Percentiles rank a stretch among this genome's conserved stretches.
Evolutionary conservation across 2,329 filamentous ascomycete species (phyloP).

Genomic region (Pseudogymnoascus sp.): DNA sequence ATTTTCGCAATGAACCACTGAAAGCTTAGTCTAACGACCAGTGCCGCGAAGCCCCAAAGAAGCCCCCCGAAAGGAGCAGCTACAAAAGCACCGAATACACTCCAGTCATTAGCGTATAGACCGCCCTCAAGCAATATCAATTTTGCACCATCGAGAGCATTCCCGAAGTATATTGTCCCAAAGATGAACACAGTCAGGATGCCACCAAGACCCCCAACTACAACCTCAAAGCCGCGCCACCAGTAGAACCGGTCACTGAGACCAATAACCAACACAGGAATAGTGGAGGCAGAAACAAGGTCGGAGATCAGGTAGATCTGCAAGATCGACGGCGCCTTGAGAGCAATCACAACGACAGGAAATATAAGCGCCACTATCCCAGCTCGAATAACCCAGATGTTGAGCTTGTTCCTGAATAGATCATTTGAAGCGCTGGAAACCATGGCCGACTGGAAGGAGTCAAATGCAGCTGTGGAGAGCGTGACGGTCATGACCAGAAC

Average conservation of each 20-base stretch:
- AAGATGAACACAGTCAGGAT: slow-evolving; percentile 76
- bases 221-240: slow-evolving; percentile 74
- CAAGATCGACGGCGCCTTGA: slow-evolving; percentile 65
- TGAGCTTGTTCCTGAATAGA: slow-evolving; percentile 72
- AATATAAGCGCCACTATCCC: slow-evolving; percentile 65
- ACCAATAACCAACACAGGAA: slow-evolving; percentile 68
- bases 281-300: slow-evolving; percentile 65
- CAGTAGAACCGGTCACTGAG: slow-evolving; percentile 58
- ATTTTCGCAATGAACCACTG: slow-evolving; percentile 50
- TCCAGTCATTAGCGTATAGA: slow-evolving; percentile 71
- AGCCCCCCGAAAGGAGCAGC: slow-evolving; percentile 69
- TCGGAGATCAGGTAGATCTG: slow-evolving; percentile 80
- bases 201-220: slow-evolving; percentile 68
- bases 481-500: slow-evolving; percentile 73
- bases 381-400: slow-evolving; percentile 63
- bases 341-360: slow-evolving; percentile 64
- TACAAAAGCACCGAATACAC: slow-evolving; percentile 73
- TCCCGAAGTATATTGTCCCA: slow-evolving; percentile 68
- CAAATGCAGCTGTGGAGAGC: slow-evolving; percentile 70
- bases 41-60: slow-evolving; percentile 59
- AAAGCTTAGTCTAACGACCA: slow-evolving; percentile 49
- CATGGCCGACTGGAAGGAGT: slow-evolving; percentile 75
- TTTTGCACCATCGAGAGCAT: slow-evolving; percentile 52
- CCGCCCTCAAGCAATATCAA: slow-evolving; percentile 66
- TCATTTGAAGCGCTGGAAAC: slow-evolving; percentile 80